Percentiles rank a stretch among this genome's conserved stretches.
Evolutionary conservation across 306 rosid genomes (phyloP).

Genomic region (Ochetophila trinervis): DNA sequence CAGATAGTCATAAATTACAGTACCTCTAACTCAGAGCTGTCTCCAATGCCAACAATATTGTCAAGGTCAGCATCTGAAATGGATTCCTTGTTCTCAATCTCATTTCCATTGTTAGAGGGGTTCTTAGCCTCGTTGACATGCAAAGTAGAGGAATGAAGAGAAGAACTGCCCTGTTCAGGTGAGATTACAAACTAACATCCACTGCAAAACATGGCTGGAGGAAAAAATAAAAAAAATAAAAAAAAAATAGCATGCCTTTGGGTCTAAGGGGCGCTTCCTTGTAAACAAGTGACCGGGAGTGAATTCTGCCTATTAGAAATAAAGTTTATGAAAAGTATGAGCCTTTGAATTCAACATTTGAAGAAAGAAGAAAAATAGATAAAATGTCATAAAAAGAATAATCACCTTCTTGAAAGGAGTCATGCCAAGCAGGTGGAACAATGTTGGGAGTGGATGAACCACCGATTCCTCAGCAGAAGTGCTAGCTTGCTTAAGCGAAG

Average conservation of each 20-base stretch:
- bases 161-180: slow-evolving; percentile 39
- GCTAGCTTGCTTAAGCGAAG: slow-evolving; percentile 65
- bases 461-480: slow-evolving; percentile 66
- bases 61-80: slow-evolving; percentile 74
- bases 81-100: slow-evolving; percentile 52
- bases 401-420: slow-evolving; percentile 75
- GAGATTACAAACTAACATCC: slow-evolving; percentile 15
- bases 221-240: slow-evolving; percentile 9
- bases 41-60: slow-evolving; percentile 81
- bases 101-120: slow-evolving; percentile 54
- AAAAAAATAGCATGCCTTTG: slow-evolving; percentile 36
- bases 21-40: slow-evolving; percentile 84
- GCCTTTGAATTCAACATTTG: slow-evolving; percentile 21
- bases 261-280: slow-evolving; percentile 67
- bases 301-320: slow-evolving; percentile 62
- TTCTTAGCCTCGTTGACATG: slow-evolving; percentile 34
- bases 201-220: slow-evolving; percentile 1
- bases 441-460: slow-evolving; percentile 76
- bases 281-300: slow-evolving; percentile 77
- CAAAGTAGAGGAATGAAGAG: slow-evolving; percentile 45
- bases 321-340: slow-evolving; percentile 11
- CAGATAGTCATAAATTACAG: slow-evolving; percentile 20
- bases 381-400: slow-evolving; percentile 7
- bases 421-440: slow-evolving; percentile 77
- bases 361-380: background rate